A percentile compares a stretch with the other conserved stretches of the same genome.
Evolutionary conservation across 1,284 basidiomycete genomes (phyloP).

Genomic region (Naganishia sp.): DNA sequence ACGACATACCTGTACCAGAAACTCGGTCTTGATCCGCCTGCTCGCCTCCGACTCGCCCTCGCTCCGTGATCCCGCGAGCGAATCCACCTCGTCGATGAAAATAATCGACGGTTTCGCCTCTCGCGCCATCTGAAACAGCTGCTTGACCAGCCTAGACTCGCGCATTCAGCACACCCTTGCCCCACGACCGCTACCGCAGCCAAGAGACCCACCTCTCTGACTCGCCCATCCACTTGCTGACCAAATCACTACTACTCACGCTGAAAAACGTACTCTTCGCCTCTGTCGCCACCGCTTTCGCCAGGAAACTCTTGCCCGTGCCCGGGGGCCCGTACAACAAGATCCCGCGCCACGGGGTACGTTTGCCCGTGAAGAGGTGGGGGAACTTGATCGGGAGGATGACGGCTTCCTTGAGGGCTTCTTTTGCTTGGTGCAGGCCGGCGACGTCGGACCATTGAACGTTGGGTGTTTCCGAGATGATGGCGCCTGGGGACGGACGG

Average conservation of each 20-base stretch:
- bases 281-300: constrained; percentile 97
- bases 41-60: constrained; percentile 96
- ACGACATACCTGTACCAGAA: constrained; percentile 63
- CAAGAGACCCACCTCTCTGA: constrained; percentile 81
- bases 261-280: constrained; percentile 99
- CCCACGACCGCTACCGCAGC: constrained; percentile 8
- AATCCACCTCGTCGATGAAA: constrained; percentile 98
- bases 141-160: constrained; percentile 81
- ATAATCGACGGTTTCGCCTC: constrained; percentile 97
- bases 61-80: constrained; percentile 88
- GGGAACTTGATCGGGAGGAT: constrained; percentile 99
- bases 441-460: constrained; percentile 99
- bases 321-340: constrained; percentile 93
- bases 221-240: constrained; percentile 99
- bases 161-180: no score
- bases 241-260: constrained; percentile 90
- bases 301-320: constrained; percentile 92
- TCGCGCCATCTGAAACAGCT: constrained; percentile 93
- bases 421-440: constrained; percentile 90
- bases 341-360: constrained; percentile 95
- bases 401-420: constrained; percentile 95
- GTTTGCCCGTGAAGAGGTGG: constrained; percentile 95
- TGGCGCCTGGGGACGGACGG: constrained; percentile 61
- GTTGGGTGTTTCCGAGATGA: constrained; percentile 91
- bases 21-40: constrained; percentile 96